Evolutionary conservation across 768 basidiomycete genomes (phyloP).

Genomic region (Symmetrospora coprosmae): DNA sequence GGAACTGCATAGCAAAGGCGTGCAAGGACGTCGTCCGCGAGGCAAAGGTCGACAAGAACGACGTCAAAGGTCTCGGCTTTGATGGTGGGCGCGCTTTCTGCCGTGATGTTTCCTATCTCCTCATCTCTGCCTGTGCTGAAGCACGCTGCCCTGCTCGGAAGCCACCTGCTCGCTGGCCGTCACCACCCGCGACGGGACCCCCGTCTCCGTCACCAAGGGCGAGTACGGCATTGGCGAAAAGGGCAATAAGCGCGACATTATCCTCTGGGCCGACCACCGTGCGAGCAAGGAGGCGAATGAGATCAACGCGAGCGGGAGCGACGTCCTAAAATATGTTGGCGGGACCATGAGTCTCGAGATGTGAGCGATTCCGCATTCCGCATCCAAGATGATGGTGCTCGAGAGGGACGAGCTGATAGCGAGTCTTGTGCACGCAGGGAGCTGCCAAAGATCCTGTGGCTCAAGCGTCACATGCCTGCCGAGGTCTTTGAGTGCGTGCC

Average conservation of each 20-base stretch:
- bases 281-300: conserved; percentile 79
- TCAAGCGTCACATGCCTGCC: conserved; percentile 70
- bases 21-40: conserved; percentile 47
- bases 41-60: conserved; percentile 46
- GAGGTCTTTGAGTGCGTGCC: conserved; percentile 44
- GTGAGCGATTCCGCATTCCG: not conserved
- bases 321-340: conserved; percentile 85
- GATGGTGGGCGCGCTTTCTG: conserved; percentile 1
- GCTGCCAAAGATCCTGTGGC: conserved; percentile 57
- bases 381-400: conserved; percentile 98
- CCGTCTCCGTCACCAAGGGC: conserved; percentile 61
- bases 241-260: conserved; percentile 65
- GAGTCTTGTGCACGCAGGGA: not conserved
- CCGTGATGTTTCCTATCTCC: conserved; percentile 41
- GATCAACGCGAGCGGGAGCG: conserved; percentile 70
- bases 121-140: no score
- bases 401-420: conserved; percentile 44
- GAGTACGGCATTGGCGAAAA: conserved; percentile 30
- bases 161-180: conserved; percentile 95
- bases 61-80: conserved; percentile 53
- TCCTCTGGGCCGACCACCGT: conserved; percentile 94
- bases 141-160: no score
- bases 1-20: conserved; percentile 31
- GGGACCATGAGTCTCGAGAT: conserved; percentile 66
- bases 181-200: conserved; percentile 54